Evolutionary conservation across 176 grass and related monocot species (phyloP), one percentile per base, ranked within the genome.

Genomic region (Oryza punctata): DNA sequence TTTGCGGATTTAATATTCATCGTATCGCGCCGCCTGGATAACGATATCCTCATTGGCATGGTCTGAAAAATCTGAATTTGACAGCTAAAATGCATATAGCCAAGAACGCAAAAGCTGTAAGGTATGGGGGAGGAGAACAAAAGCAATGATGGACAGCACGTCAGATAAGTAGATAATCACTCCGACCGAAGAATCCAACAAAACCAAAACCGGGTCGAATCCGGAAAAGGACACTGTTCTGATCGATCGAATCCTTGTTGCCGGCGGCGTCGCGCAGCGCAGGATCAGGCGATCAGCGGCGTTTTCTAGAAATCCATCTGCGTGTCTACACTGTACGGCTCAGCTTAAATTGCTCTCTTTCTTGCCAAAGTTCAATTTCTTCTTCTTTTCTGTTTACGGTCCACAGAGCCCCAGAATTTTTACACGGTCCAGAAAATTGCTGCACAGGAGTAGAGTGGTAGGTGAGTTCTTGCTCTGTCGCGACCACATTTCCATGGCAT

Each of bases 281-380:
- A 80, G 43, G 59, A 14, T 54, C 50, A 54, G 50, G 50, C 6
- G 50, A 54, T 54, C 16, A 15, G 30, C 44, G 23, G 77, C 24
- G 61, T 52, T 75, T 75, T 86, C 77, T 60, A 60, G 85, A 54
- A 75, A 21, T 43, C 49, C 59, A 13, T 67, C 61, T 32, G 61
- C 61, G 85, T 81, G 77, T 44, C 69, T 12, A 15, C 23, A 11
- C 41, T 9, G 21, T 85, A 72, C 75, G 18, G 19, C 19, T 35
- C 70, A 5, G 54, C 13, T 72, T 12, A 37, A 8, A 38, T 38
- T 19, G 50, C 50, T 54, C 50, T 21, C 45, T 46, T 75, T 63
- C 75, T 78, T 7, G 10, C 26, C 1, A 38, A 78, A 49, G 52
- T 60, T 54, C 50, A 54, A 54, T 65, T 38, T 38, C 37, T 26